phyloP scores from a whole-genome alignment of 1,284 basidiomycete genomes.

The Entoloma clypeatum region DNA sequence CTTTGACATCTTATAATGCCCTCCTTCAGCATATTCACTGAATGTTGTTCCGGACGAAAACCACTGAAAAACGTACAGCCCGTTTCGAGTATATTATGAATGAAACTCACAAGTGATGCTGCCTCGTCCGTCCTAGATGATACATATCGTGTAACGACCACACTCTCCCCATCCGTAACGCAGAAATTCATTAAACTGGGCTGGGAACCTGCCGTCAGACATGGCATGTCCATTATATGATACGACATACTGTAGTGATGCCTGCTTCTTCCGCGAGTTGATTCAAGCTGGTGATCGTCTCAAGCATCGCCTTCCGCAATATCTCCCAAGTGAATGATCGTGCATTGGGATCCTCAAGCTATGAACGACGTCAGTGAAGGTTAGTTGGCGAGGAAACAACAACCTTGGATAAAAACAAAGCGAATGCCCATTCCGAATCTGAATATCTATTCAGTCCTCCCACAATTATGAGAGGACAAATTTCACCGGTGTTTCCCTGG shows the following conservation, averaged over 20 bases:
- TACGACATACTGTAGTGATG: slow-evolving; percentile 58
- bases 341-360: slow-evolving; percentile 82
- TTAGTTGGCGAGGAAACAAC: slow-evolving; percentile 13
- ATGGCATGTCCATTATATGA: slow-evolving; percentile 1
- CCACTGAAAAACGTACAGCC: slow-evolving; percentile 51
- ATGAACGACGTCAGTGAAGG: slow-evolving; percentile 12
- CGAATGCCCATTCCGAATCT: slow-evolving; percentile 97
- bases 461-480: background rate
- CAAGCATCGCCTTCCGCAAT: slow-evolving; percentile 79
- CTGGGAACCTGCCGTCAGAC: slow-evolving; percentile 31
- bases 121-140: slow-evolving; percentile 90
- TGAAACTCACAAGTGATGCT: slow-evolving; percentile 68
- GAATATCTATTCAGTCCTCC: slow-evolving; percentile 7
- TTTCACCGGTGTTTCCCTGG: slow-evolving; percentile 81
- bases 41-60: slow-evolving; percentile 95
- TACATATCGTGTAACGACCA: slow-evolving; percentile 94
- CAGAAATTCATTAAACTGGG: slow-evolving; percentile 96
- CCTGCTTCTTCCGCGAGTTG: slow-evolving; percentile 68
- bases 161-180: slow-evolving; percentile 90
- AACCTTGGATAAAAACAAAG: slow-evolving; percentile 84
- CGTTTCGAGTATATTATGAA: background rate
- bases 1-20: slow-evolving; percentile 94
- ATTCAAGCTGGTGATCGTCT: slow-evolving; percentile 81
- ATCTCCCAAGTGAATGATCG: slow-evolving; percentile 59
- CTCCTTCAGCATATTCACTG: slow-evolving; percentile 84